Percentiles rank a stretch among this genome's conserved stretches.
Conservation (phyloP, 805 yeast genomes). For the Diddensiella transvaalensis region DNA sequence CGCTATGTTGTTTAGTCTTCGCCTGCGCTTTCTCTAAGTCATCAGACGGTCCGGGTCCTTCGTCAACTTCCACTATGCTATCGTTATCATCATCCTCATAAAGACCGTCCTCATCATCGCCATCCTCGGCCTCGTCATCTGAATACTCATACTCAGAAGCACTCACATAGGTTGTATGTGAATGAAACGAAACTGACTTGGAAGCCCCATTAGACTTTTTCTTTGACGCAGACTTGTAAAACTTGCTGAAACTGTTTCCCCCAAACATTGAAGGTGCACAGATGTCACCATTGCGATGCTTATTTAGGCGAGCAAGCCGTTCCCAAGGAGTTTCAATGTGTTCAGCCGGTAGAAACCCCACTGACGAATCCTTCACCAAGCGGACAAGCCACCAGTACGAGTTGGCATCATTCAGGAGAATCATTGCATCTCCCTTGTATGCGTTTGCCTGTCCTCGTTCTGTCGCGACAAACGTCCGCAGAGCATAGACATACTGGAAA, state of each 20-base stretch:
- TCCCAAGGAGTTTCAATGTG: constrained; percentile 88
- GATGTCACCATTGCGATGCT: constrained; percentile 80
- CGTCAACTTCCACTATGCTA: constrained; percentile 6
- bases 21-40: too few relatives aligned
- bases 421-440: constrained; percentile 75
- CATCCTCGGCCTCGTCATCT: constrained; percentile 25
- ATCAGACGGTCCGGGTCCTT: constrained; percentile 1
- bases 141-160: constrained; percentile 29
- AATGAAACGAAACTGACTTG: constrained; percentile 22
- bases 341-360: constrained; percentile 97
- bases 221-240: constrained; percentile 1
- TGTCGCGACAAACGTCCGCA: constrained; percentile 85
- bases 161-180: constrained; percentile 22
- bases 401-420: constrained; percentile 80
- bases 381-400: constrained; percentile 95
- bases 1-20: too few relatives aligned
- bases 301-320: constrained; percentile 83
- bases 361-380: constrained; percentile 53
- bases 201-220: constrained; percentile 6
- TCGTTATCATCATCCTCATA: constrained; percentile 12
- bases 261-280: constrained; percentile 8
- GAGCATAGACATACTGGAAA: constrained; percentile 79
- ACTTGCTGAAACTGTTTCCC: background rate
- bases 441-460: constrained; percentile 89
- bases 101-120: constrained; percentile 16